These are phyloP conservation scores for Blastomyces gilchristii DNA, from an alignment of 2,329 filamentous ascomycete genomes.

Conservation along the genomic window DNA sequence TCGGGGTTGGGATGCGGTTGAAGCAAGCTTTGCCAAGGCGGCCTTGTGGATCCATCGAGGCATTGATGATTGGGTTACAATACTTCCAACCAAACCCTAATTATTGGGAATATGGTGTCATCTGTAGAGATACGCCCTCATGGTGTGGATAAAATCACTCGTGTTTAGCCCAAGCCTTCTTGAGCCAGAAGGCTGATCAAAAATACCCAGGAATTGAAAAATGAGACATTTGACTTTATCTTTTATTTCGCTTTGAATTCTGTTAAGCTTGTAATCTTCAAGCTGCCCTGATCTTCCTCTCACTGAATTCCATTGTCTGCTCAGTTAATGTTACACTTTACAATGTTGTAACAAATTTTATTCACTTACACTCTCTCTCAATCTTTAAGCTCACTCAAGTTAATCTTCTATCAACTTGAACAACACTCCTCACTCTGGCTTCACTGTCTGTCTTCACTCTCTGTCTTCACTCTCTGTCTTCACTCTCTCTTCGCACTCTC, in stretches of 20 bases:
- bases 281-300: neutral
- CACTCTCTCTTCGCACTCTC: neutral
- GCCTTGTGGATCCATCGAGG: neutral
- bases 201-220: neutral
- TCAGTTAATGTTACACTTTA: neutral
- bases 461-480: neutral
- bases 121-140: neutral
- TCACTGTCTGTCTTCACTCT: neutral
- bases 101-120: neutral
- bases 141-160: neutral
- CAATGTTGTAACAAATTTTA: neutral
- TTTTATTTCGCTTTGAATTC: neutral
- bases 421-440: neutral
- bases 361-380: neutral
- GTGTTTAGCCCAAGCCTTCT: neutral
- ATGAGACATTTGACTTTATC: neutral
- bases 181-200: neutral
- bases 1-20: conserved; percentile 1
- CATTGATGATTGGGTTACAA: neutral
- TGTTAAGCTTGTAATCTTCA: neutral
- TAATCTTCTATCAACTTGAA: neutral
- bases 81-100: neutral
- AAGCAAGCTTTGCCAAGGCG: conserved; percentile 9
- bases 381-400: neutral
- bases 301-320: too few relatives aligned